phyloP scores from a whole-genome alignment of 805 yeast species.

The Saccharomycopsis capsularis region DNA sequence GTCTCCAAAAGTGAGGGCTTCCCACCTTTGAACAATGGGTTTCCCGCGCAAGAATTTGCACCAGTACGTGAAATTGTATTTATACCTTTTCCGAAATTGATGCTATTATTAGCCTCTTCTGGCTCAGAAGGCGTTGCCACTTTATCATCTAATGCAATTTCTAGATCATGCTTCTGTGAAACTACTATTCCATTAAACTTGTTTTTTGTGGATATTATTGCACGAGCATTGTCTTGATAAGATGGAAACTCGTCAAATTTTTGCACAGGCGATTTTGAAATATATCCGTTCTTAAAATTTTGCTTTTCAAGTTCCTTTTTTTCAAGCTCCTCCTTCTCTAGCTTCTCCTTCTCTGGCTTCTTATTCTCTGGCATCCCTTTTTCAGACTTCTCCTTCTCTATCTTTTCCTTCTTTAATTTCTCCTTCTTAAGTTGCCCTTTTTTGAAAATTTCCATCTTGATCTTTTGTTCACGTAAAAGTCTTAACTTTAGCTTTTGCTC shows the following conservation, averaged over 20 bases:
- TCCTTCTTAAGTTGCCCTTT: no score
- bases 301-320: background rate
- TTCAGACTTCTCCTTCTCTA: background rate
- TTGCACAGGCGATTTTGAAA: background rate
- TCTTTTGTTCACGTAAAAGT: no score
- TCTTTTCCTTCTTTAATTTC: background rate
- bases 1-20: no score
- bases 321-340: background rate
- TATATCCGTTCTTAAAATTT: background rate
- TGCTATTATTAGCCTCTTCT: no score
- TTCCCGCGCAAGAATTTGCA: no score
- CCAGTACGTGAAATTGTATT: no score
- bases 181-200: no score
- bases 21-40: no score
- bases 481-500: no score
- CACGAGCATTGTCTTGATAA: background rate
- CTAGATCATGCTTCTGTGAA: background rate
- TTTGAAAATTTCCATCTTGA: no score
- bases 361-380: background rate
- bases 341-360: background rate
- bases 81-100: no score
- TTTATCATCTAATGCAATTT: background rate
- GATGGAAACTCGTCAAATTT: background rate
- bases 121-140: background rate
- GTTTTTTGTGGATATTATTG: no score